phyloP scores from a whole-genome alignment of 331 rosid genomes.

The Pyracantha coccinea region DNA sequence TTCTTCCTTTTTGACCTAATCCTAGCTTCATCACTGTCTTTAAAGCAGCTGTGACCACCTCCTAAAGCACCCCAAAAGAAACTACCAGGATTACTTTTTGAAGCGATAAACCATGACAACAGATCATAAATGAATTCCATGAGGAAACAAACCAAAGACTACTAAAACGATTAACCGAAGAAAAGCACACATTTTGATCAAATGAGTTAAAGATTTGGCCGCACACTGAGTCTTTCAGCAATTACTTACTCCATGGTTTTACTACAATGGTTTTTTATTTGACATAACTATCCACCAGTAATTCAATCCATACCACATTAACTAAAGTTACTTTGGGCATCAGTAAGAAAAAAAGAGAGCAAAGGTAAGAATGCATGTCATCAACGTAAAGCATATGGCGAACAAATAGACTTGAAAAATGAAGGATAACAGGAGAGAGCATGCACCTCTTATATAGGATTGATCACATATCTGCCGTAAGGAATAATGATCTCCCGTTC shows the following conservation, averaged over 20 bases:
- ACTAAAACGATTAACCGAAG: neutral
- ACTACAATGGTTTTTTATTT: neutral
- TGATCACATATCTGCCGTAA: conserved; percentile 97
- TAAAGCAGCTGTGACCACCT: conserved; percentile 97
- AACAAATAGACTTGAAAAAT: neutral
- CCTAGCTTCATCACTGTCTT: conserved; percentile 93
- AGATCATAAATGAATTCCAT: neutral
- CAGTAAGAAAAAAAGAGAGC: neutral
- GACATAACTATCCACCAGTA: neutral
- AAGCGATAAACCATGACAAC: neutral
- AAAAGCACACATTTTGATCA: neutral
- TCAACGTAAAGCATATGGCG: neutral
- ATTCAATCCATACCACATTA: neutral
- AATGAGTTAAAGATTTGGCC: neutral
- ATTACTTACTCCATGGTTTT: neutral
- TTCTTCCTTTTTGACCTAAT: conserved; percentile 66
- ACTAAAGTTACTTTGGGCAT: neutral
- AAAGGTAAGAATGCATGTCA: neutral
- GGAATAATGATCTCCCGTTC: conserved; percentile 99
- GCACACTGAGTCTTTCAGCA: neutral
- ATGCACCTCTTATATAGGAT: conserved; percentile 72
- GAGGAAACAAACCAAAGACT: neutral
- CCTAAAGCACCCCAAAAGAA: conserved; percentile 44
- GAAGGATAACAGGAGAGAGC: conserved; percentile 10
- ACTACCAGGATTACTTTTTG: neutral